Conservation (phyloP, 306 rosid genomes). For the Malus sylvestris region DNA sequence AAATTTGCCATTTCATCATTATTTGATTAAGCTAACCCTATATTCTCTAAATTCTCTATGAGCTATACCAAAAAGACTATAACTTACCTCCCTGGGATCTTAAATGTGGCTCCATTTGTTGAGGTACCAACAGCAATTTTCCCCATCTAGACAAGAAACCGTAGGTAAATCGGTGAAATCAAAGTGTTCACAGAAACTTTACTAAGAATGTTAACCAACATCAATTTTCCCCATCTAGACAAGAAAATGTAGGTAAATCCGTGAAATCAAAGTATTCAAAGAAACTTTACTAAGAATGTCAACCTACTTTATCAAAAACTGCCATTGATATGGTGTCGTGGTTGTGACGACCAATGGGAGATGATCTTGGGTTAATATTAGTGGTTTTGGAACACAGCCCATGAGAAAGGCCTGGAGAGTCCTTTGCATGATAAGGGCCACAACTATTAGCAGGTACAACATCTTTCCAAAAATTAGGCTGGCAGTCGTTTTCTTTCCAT, state of each 20-base stretch:
- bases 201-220: slow-evolving; percentile 28
- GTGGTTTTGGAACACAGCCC: slow-evolving; percentile 29
- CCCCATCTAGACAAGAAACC: slow-evolving; percentile 54
- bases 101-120: slow-evolving; percentile 90
- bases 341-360: slow-evolving; percentile 52
- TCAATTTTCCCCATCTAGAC: slow-evolving; percentile 53
- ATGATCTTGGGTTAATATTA: slow-evolving; percentile 25
- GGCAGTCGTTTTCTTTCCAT: slow-evolving; percentile 74
- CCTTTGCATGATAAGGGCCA: slow-evolving; percentile 63
- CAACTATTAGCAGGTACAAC: slow-evolving; percentile 50
- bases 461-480: slow-evolving; percentile 81
- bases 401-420: slow-evolving; percentile 17
- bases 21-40: neutral
- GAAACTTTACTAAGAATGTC: neutral
- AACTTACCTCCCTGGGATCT: slow-evolving; percentile 90
- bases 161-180: neutral
- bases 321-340: slow-evolving; percentile 97
- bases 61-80: neutral
- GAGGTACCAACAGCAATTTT: slow-evolving; percentile 88
- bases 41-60: neutral
- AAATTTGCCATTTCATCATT: neutral
- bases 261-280: neutral
- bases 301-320: slow-evolving; percentile 70
- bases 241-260: slow-evolving; percentile 21
- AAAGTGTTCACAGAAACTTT: neutral